These are phyloP conservation scores for Neofusicoccum sp. DNA, from an alignment of 2,329 filamentous ascomycete species.

Conservation along the genomic window DNA sequence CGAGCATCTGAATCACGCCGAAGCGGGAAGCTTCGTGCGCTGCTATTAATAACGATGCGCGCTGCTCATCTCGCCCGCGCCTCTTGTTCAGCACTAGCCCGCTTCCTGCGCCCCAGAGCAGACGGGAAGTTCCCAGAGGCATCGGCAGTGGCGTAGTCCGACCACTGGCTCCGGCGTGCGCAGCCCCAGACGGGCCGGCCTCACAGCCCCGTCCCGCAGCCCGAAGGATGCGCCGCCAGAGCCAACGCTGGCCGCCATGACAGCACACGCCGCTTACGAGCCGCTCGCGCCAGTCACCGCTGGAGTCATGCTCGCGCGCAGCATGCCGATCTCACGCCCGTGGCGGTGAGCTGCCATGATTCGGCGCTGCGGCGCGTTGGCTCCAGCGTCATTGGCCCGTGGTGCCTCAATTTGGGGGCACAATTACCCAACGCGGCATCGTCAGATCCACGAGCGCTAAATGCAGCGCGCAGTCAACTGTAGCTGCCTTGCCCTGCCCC, in stretches of 20 bases:
- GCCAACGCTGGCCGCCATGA: no score
- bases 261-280: no score
- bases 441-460: background rate
- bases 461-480: background rate
- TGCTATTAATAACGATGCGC: background rate
- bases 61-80: background rate
- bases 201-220: no score
- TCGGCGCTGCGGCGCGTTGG: background rate
- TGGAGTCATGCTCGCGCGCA: background rate
- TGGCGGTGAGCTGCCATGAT: background rate
- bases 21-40: background rate
- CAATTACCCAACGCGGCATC: background rate
- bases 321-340: background rate
- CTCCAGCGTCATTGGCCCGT: background rate
- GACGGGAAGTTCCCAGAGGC: no score
- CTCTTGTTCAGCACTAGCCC: background rate
- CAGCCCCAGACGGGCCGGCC: no score
- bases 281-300: background rate
- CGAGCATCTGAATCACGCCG: background rate
- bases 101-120: background rate
- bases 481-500: background rate
- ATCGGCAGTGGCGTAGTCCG: no score
- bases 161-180: no score
- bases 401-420: slow-evolving; percentile 9
- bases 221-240: no score